phyloP scores from a whole-genome alignment of 768 basidiomycete genomes.

The Agrocybe praecox region DNA sequence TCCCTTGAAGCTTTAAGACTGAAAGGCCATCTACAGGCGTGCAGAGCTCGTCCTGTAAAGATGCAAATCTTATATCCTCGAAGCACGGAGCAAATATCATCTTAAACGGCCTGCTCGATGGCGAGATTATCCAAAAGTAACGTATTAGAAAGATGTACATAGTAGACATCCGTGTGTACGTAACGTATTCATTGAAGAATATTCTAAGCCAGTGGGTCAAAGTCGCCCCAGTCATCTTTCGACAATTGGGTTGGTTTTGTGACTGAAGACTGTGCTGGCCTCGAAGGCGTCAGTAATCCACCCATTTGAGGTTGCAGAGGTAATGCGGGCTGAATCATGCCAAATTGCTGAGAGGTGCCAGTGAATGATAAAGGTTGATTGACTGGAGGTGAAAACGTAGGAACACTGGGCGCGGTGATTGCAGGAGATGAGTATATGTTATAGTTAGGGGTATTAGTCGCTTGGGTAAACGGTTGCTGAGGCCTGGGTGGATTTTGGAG shows the following conservation, averaged over 20 bases:
- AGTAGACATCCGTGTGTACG: not conserved
- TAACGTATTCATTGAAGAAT: not conserved
- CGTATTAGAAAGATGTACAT: not conserved
- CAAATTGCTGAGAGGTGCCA: constrained; percentile 20
- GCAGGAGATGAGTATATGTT: constrained; percentile 45
- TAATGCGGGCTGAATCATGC: constrained; percentile 17
- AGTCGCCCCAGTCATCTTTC: constrained; percentile 79
- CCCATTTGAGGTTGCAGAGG: constrained; percentile 34
- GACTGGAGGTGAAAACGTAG: constrained; percentile 8
- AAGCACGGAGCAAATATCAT: constrained; percentile 77
- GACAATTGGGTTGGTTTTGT: constrained; percentile 45
- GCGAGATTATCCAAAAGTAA: not conserved
- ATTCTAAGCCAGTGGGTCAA: constrained; percentile 69
- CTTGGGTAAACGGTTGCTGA: constrained; percentile 12
- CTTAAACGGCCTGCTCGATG: constrained; percentile 55
- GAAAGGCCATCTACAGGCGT: constrained; percentile 50
- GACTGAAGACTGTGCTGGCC: constrained; percentile 56
- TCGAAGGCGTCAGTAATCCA: constrained; percentile 64
- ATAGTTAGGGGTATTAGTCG: constrained; percentile 51
- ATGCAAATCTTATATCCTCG: constrained; percentile 72
- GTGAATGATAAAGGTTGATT: constrained; percentile 7
- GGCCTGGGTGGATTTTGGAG: constrained; percentile 20
- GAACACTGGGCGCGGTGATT: constrained; percentile 10
- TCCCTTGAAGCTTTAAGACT: not conserved
- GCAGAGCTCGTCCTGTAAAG: constrained; percentile 63